phyloP scores from a whole-genome alignment of 768 basidiomycete genomes.

The Tulasnella sp. region DNA sequence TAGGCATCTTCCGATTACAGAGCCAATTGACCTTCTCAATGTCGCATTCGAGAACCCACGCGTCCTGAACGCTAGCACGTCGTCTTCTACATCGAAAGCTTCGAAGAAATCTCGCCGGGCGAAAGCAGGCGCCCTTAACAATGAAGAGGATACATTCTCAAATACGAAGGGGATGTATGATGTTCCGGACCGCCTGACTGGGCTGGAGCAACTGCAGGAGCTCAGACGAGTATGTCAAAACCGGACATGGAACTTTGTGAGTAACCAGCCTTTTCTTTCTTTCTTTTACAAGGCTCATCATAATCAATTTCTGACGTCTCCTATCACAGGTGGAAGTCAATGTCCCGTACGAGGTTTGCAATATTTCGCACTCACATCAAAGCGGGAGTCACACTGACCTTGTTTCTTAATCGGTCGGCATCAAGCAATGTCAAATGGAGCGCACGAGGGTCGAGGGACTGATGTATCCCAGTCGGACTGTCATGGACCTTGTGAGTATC shows the following conservation, averaged over 20 bases:
- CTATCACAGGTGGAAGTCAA: slow-evolving; percentile 64
- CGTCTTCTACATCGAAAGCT: slow-evolving; percentile 32
- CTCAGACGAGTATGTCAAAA: slow-evolving; percentile 62
- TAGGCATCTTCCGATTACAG: slow-evolving; percentile 61
- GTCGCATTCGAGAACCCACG: slow-evolving; percentile 96
- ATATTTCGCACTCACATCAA: too few species aligned
- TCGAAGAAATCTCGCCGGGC: slow-evolving; percentile 24
- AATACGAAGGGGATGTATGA: slow-evolving; percentile 39
- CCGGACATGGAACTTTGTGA: slow-evolving; percentile 83
- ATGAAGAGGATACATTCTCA: background rate
- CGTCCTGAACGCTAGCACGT: slow-evolving; percentile 41
- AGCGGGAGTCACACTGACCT: too few species aligned
- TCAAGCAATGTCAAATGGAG: slow-evolving; percentile 59
- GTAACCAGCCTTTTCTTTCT: slow-evolving; percentile 20
- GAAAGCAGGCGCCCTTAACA: background rate
- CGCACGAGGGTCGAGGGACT: slow-evolving; percentile 48
- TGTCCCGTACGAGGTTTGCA: slow-evolving; percentile 61
- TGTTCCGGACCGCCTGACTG: slow-evolving; percentile 85
- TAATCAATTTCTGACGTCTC: background rate
- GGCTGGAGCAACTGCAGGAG: slow-evolving; percentile 67
- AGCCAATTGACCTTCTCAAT: slow-evolving; percentile 86
- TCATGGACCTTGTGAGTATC: slow-evolving; percentile 80
- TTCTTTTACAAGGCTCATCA: too few species aligned
- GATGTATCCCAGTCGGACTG: slow-evolving; percentile 71
- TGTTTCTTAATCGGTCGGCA: too few species aligned